Base-by-base conservation (phyloP, 805 yeast species). In the Komagataella kurtzmanii region DNA sequence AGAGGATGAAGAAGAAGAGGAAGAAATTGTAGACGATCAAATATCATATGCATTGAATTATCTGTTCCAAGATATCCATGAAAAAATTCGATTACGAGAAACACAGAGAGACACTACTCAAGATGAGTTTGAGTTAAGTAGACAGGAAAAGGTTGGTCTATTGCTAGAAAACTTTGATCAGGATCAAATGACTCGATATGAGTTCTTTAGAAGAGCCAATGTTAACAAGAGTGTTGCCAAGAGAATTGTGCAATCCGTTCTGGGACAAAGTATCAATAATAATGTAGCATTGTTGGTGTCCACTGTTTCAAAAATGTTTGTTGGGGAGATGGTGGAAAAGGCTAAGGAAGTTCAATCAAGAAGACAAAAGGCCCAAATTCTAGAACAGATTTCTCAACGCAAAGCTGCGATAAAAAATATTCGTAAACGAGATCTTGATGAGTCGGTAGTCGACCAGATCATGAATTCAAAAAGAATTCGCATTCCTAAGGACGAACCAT, bases 141-240 rank as follows among this genome's bases (percentile, higher is more conserved):
- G 79, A 51, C 83, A 81, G 55, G 87, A 84, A 46, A 71, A 75
- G 53, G 74, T 79, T 52, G 71, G 81, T 51, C 60, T 88, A 24
- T 70, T 90, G 55, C 76, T 89, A 53, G 79, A 87, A 18, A 79
- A 81, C 56, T 78, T 91, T 63, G 84, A 85, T 56, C 78, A 77
- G n/a, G 86, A 81, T 24, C 97, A 91, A 62, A 82, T 86, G 81
- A 81, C 83, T 53, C 68, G 96, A 50, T 91, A 88, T 65, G 97
- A 89, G 63, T 85, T 85, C 19, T 89, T 81, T 65, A 75, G 96
- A 56, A 73, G 98, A 57, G 83, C 95, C 45, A 80, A 84, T 46
- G 64, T 85, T 52, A 82, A 80, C 57, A 81, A 84, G 54, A 76
- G 81, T 3, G 86, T 90, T 3, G 85, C 91, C 7, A 86, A 85